Conservation (phyloP, 2,329 filamentous ascomycete species). For the Talaromyces verruculosus region DNA sequence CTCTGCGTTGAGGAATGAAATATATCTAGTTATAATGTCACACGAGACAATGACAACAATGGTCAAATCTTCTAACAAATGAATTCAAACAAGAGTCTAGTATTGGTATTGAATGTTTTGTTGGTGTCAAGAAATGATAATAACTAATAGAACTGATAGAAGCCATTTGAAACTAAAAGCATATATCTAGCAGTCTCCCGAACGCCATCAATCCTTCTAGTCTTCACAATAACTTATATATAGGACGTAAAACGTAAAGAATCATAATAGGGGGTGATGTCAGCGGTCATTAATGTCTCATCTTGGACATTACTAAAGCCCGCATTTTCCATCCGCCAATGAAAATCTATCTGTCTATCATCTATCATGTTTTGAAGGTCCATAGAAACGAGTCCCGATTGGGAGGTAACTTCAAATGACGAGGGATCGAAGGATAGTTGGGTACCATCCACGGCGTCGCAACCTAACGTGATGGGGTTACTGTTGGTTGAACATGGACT, state of each 20-base stretch:
- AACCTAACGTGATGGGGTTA: not conserved
- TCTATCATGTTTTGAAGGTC: not conserved
- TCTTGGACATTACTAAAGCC: not conserved
- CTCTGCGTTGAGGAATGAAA: not conserved
- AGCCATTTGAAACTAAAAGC: not conserved
- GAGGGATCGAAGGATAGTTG: not conserved
- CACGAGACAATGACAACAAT: not conserved
- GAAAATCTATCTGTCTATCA: slow-evolving; percentile 4
- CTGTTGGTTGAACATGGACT: not conserved
- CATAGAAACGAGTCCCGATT: not conserved
- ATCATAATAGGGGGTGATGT: not conserved
- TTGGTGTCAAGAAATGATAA: not conserved
- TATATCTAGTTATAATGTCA: not conserved
- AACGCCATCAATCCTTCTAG: not conserved
- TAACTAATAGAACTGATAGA: not conserved
- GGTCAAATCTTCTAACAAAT: too few relatives aligned
- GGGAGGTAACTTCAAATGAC: not conserved
- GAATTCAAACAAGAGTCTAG: not conserved
- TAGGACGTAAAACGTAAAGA: not conserved
- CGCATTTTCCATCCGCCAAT: not conserved
- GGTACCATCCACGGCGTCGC: not conserved
- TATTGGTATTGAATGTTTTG: not conserved
- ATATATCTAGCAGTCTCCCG: not conserved
- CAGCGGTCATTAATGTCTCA: not conserved
- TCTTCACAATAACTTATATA: not conserved